phyloP scores from a whole-genome alignment of 2,329 filamentous ascomycete species.

The Boeremia lycopersici region DNA sequence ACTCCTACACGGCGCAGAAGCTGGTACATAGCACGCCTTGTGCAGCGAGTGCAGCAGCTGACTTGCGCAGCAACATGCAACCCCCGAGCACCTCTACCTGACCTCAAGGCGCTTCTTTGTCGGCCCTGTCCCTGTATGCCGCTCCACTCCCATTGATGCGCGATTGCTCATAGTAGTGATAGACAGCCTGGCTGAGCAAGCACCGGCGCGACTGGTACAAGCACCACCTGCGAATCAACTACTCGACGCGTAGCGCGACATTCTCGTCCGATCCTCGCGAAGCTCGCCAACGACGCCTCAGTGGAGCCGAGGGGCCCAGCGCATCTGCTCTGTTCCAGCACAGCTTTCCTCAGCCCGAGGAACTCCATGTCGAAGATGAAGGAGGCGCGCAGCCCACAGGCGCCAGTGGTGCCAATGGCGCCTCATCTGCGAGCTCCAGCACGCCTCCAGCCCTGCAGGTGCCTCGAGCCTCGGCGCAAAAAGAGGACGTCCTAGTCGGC shows the following conservation, averaged over 20 bases:
- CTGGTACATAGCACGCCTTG: slow-evolving; percentile 48
- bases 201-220: slow-evolving; percentile 69
- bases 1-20: slow-evolving; percentile 61
- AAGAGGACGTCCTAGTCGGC: slow-evolving; percentile 25
- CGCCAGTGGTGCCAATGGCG: slow-evolving; percentile 21
- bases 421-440: slow-evolving; percentile 25
- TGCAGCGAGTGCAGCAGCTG: slow-evolving; percentile 5
- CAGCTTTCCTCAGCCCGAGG: slow-evolving; percentile 52
- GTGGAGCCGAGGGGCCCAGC: slow-evolving; percentile 50
- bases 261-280: slow-evolving; percentile 58
- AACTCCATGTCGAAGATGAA: slow-evolving; percentile 39
- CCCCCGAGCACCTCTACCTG: slow-evolving; percentile 65
- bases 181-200: slow-evolving; percentile 66
- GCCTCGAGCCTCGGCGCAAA: slow-evolving; percentile 35
- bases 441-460: slow-evolving; percentile 38
- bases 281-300: slow-evolving; percentile 51
- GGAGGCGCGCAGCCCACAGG: slow-evolving; percentile 20
- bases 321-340: slow-evolving; percentile 45
- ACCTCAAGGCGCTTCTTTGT: slow-evolving; percentile 69
- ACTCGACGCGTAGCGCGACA: slow-evolving; percentile 54
- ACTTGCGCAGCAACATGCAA: slow-evolving; percentile 61
- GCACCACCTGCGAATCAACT: slow-evolving; percentile 53
- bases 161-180: slow-evolving; percentile 20
- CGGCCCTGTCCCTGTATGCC: slow-evolving; percentile 62
- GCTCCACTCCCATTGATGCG: slow-evolving; percentile 2